Percentiles rank a stretch among this genome's conserved stretches.
Conservation (phyloP, 441 rosid species). For the Arabidopsis hybrid region DNA sequence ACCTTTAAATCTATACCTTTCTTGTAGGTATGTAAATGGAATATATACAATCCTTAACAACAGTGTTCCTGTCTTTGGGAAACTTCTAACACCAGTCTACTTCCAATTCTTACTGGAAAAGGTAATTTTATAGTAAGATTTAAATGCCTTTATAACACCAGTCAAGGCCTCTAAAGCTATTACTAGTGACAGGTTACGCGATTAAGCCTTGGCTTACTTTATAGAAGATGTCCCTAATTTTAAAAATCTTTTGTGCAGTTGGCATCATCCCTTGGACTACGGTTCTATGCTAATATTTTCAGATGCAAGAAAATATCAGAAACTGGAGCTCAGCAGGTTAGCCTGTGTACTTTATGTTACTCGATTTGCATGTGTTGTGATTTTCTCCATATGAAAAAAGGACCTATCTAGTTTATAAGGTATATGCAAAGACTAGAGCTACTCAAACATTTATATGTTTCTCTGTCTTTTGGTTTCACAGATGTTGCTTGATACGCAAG, state of each 20-base stretch:
- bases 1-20: slow-evolving; percentile 15
- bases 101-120: slow-evolving; percentile 89
- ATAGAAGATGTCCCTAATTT: no score
- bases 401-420: no score
- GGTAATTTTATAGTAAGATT: slow-evolving; percentile 49
- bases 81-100: slow-evolving; percentile 73
- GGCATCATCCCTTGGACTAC: slow-evolving; percentile 86
- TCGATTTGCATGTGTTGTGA: not conserved
- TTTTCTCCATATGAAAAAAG: no score
- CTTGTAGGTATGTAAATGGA: slow-evolving; percentile 76
- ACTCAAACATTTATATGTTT: no score
- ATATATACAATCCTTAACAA: slow-evolving; percentile 67
- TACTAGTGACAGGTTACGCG: no score
- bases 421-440: no score
- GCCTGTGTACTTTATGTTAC: not conserved
- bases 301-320: slow-evolving; percentile 91
- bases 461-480: slow-evolving; percentile 45
- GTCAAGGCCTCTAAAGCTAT: no score
- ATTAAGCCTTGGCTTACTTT: no score
- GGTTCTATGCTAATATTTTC: slow-evolving; percentile 80
- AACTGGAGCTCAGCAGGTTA: slow-evolving; percentile 91
- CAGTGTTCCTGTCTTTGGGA: slow-evolving; percentile 75
- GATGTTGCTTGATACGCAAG: slow-evolving; percentile 93
- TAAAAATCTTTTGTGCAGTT: slow-evolving; percentile 55
- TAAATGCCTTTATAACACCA: slow-evolving; percentile 1